A percentile compares a stretch with the other conserved stretches of the same genome.
These are phyloP conservation scores for Anthoceros angustus DNA, from an alignment of 225 moss, liverwort and hornwort species.

Conservation along the genomic window DNA sequence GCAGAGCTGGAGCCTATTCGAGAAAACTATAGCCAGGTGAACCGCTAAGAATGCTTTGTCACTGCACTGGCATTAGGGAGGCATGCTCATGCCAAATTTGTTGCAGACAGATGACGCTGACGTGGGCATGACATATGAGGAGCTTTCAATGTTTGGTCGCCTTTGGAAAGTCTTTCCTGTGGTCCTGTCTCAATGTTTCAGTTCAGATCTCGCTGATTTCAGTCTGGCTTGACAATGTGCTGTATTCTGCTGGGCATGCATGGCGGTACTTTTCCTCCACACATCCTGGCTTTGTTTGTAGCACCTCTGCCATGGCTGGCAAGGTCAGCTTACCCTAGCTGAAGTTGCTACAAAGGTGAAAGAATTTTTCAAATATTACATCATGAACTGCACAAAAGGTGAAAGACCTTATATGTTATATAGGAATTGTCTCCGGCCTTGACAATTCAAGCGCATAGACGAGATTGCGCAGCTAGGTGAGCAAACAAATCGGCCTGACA, in stretches of 20 bases:
- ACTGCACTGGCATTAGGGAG: background rate
- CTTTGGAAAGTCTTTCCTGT: constrained; percentile 63
- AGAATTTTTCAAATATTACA: constrained; percentile 77
- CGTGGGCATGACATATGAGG: constrained; percentile 95
- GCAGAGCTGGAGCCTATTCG: constrained; percentile 83
- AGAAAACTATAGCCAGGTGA: constrained; percentile 45
- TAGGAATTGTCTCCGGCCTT: no score
- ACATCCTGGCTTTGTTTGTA: constrained; percentile 7
- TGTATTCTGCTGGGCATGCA: background rate
- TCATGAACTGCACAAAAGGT: constrained; percentile 82
- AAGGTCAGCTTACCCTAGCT: constrained; percentile 48
- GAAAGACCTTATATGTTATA: background rate
- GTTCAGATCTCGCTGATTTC: constrained; percentile 15
- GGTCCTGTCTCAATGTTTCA: constrained; percentile 92
- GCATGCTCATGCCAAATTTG: background rate
- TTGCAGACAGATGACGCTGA: constrained; percentile 62
- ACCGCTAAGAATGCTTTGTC: background rate
- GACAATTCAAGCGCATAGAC: no score
- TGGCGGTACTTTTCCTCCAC: background rate
- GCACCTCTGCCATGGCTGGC: constrained; percentile 71
- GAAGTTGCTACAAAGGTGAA: constrained; percentile 88
- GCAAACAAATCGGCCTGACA: constrained; percentile 8
- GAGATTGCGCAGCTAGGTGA: no score
- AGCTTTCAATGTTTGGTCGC: constrained; percentile 89
- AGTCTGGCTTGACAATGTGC: background rate